phyloP scores from a whole-genome alignment of 179 eudicot genomes.

The Beta macrorhiza region DNA sequence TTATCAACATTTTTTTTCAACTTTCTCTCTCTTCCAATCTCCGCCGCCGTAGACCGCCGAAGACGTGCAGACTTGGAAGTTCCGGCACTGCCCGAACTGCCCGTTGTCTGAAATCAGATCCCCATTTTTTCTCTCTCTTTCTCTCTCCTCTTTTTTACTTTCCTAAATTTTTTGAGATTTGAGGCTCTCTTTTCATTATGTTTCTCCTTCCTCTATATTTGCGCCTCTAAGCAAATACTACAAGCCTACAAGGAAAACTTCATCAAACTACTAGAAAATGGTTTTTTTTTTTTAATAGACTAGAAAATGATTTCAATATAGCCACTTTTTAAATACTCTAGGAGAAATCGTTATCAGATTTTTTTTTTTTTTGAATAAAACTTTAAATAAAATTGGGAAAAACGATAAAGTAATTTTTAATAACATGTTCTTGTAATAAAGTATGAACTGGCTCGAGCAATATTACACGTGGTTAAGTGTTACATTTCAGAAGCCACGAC shows the following conservation, averaged over 20 bases:
- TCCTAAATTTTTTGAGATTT: neutral
- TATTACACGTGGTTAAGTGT: too few relatives aligned
- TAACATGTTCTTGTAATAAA: too few relatives aligned
- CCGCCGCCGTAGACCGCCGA: neutral
- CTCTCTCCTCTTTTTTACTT: neutral
- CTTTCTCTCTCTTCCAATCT: neutral
- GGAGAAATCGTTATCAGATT: too few relatives aligned
- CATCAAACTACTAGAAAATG: neutral
- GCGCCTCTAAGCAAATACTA: neutral
- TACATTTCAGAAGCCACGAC: too few relatives aligned
- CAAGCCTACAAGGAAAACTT: too few relatives aligned
- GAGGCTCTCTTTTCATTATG: neutral
- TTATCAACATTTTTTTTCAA: neutral
- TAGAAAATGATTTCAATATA: too few relatives aligned
- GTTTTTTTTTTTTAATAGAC: neutral
- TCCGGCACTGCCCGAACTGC: slow-evolving; percentile 18
- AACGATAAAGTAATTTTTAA: too few relatives aligned
- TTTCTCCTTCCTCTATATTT: slow-evolving; percentile 16
- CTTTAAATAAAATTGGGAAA: too few relatives aligned
- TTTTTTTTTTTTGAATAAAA: too few relatives aligned
- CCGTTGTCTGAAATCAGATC: slow-evolving; percentile 11
- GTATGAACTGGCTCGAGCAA: too few relatives aligned
- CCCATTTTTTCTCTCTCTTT: slow-evolving; percentile 1
- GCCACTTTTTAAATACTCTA: too few relatives aligned
- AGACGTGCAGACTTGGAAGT: neutral